These are phyloP conservation scores for Solanum peruvianum DNA, from an alignment of 257 asterid genomes.

Conservation along the genomic window DNA sequence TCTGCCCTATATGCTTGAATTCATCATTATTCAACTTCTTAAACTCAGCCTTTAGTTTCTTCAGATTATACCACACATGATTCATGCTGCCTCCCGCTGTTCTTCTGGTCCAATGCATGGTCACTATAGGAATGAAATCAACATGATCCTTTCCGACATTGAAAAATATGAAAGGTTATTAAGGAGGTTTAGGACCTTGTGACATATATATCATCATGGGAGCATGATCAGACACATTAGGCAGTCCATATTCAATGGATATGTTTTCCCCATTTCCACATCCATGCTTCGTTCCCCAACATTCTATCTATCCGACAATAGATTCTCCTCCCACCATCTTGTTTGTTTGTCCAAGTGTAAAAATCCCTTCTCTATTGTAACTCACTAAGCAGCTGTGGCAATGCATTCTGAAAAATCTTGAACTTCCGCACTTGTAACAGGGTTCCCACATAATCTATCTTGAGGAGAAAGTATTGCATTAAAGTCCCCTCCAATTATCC, in stretches of 20 bases:
- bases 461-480: background rate
- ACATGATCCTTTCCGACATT: background rate
- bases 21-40: background rate
- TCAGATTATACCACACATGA: background rate
- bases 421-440: background rate
- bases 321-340: background rate
- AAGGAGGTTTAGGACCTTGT: background rate
- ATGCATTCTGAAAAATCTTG: background rate
- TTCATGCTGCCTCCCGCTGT: background rate
- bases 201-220: background rate
- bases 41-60: background rate
- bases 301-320: background rate
- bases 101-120: background rate
- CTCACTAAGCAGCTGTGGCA: background rate
- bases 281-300: background rate
- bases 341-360: background rate
- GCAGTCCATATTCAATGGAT: background rate
- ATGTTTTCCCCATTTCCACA: background rate
- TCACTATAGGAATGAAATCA: background rate
- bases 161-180: background rate
- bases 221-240: background rate
- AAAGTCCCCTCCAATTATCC: background rate
- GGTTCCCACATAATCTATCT: background rate
- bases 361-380: background rate
- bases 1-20: background rate